phyloP scores from a whole-genome alignment of 176 grass and related monocot species.

The bread wheat (Triticum aestivum) region IWGSC_CS_RefSeq_v2.1 NC_057797.1:161343122-161343621 shows the following conservation, averaged over 20 bases:
- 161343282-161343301: too few species aligned
- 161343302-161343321: too few species aligned
- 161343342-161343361: too few species aligned
- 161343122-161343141: background rate
- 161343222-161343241: too few species aligned
- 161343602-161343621: background rate
- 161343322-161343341: too few species aligned
- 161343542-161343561: background rate
- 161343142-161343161: background rate
- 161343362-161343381: too few species aligned
- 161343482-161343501: background rate
- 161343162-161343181: background rate
- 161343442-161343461: background rate
- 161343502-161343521: background rate
- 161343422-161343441: too few species aligned
- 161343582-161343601: background rate
- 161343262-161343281: too few species aligned
- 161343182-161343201: background rate
- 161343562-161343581: background rate
- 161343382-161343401: too few species aligned
- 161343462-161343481: background rate
- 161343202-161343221: background rate
- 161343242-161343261: too few species aligned
- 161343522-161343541: background rate
- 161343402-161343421: too few species aligned